A percentile compares a stretch with the other conserved stretches of the same genome.
These are phyloP conservation scores for Pulveroboletus sp. DNA, from an alignment of 768 basidiomycete genomes.

Conservation along the genomic window DNA sequence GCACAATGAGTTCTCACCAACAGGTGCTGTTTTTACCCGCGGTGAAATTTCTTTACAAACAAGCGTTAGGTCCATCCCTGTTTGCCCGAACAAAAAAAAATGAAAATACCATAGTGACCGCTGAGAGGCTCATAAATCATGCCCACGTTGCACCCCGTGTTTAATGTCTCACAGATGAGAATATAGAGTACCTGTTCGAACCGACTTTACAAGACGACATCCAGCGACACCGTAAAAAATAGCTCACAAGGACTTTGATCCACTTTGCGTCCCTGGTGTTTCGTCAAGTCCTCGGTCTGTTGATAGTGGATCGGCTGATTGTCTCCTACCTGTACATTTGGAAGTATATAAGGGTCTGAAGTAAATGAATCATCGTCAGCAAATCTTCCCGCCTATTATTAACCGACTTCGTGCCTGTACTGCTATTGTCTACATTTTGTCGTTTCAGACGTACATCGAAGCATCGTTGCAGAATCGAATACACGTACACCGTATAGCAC, in stretches of 20 bases:
- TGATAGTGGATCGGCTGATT: neutral
- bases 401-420: neutral
- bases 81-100: too few relatives aligned
- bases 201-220: neutral
- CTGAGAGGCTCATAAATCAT: constrained; percentile 49
- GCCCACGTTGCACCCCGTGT: constrained; percentile 40
- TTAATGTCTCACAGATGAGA: constrained; percentile 47
- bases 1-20: constrained; percentile 27
- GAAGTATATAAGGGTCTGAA: neutral
- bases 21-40: too few relatives aligned
- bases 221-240: neutral
- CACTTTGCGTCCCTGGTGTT: constrained; percentile 39
- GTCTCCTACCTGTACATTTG: constrained; percentile 38
- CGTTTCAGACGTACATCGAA: neutral
- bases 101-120: constrained; percentile 38
- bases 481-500: neutral
- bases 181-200: constrained; percentile 37
- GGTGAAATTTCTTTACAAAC: too few relatives aligned
- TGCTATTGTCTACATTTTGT: neutral
- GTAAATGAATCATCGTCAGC: neutral
- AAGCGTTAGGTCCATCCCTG: too few relatives aligned
- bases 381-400: neutral
- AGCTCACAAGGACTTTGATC: constrained; percentile 44
- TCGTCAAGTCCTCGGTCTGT: neutral
- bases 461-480: too few relatives aligned